These are phyloP conservation scores for Calonectria multiphialidica DNA, from an alignment of 2,329 filamentous ascomycete species.

Conservation along the genomic window DNA sequence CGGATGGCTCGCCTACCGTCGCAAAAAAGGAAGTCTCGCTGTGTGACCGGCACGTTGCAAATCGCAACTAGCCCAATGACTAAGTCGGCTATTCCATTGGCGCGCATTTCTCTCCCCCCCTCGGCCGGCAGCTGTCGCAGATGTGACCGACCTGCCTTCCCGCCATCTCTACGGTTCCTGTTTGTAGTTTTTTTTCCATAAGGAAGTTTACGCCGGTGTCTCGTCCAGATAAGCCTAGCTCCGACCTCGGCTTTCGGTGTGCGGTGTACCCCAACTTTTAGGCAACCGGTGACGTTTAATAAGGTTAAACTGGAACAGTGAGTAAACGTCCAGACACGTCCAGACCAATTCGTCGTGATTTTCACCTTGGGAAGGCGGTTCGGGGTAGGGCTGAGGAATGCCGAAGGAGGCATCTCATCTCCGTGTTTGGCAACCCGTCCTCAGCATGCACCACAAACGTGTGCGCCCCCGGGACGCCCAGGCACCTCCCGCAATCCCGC, in stretches of 20 bases:
- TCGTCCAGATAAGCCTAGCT: slow-evolving; percentile 31
- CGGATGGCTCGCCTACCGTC: slow-evolving; percentile 28
- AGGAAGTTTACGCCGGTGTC: slow-evolving; percentile 29
- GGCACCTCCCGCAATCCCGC: slow-evolving; percentile 12
- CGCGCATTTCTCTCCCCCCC: slow-evolving; percentile 39
- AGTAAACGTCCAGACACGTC: slow-evolving; percentile 8
- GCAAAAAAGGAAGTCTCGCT: slow-evolving; percentile 16
- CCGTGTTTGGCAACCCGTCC: slow-evolving; percentile 1
- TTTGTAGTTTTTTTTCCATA: slow-evolving; percentile 19
- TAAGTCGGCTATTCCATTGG: slow-evolving; percentile 41
- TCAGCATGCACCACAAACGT: background rate
- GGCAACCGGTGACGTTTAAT: slow-evolving; percentile 25
- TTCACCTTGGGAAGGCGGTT: slow-evolving; percentile 4
- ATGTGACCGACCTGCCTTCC: slow-evolving; percentile 20
- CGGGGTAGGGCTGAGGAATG: slow-evolving; percentile 34
- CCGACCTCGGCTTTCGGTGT: slow-evolving; percentile 44
- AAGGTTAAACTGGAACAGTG: slow-evolving; percentile 28
- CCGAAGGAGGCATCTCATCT: slow-evolving; percentile 34
- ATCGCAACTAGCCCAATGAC: slow-evolving; percentile 33
- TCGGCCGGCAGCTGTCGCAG: slow-evolving; percentile 29
- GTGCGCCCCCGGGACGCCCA: background rate
- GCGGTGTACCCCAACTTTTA: slow-evolving; percentile 26
- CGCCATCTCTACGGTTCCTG: slow-evolving; percentile 2
- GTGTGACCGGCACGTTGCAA: slow-evolving; percentile 31
- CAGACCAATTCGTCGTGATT: slow-evolving; percentile 19